Percentiles rank a stretch among this genome's conserved stretches.
phyloP scores from a whole-genome alignment of 495 filamentous ascomycete species.

The Rhizodiscina lignyota region DNA sequence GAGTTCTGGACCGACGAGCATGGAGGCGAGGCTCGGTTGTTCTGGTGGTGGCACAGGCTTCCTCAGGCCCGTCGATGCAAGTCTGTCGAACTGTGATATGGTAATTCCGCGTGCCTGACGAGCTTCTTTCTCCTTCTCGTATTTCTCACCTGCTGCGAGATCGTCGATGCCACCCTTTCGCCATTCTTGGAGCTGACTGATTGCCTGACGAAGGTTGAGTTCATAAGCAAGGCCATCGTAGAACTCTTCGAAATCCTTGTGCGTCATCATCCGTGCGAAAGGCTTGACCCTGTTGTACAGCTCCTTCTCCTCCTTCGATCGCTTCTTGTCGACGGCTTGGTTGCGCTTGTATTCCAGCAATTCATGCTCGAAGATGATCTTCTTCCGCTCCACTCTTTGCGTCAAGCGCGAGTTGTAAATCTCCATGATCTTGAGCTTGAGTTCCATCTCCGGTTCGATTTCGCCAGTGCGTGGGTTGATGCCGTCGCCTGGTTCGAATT shows the following conservation, averaged over 20 bases:
- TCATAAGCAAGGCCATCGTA: slow-evolving; percentile 74
- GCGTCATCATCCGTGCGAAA: slow-evolving; percentile 93
- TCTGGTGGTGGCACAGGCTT: slow-evolving; percentile 47
- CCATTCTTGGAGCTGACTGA: slow-evolving; percentile 89
- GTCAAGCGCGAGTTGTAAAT: slow-evolving; percentile 94
- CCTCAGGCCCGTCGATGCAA: slow-evolving; percentile 35
- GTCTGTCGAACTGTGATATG: slow-evolving; percentile 54
- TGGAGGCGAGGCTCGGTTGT: slow-evolving; percentile 48
- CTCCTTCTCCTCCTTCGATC: slow-evolving; percentile 86
- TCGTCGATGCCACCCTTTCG: slow-evolving; percentile 66
- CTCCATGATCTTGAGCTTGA: slow-evolving; percentile 96
- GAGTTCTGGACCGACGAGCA: slow-evolving; percentile 63
- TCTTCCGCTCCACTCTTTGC: slow-evolving; percentile 85
- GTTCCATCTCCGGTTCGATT: slow-evolving; percentile 81
- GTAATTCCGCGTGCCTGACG: slow-evolving; percentile 50
- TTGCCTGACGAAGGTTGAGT: slow-evolving; percentile 76
- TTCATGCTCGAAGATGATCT: slow-evolving; percentile 88
- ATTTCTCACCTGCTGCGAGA: slow-evolving; percentile 77
- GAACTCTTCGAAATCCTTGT: slow-evolving; percentile 73
- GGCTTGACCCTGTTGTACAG: slow-evolving; percentile 86
- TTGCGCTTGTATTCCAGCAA: slow-evolving; percentile 87
- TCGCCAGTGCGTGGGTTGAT: slow-evolving; percentile 67
- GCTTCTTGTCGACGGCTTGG: slow-evolving; percentile 74
- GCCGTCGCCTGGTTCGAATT: slow-evolving; percentile 92
- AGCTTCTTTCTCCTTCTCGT: slow-evolving; percentile 74